Conservation (phyloP, 2,329 filamentous ascomycete genomes). For the Sordariomycetes sp. region DNA sequence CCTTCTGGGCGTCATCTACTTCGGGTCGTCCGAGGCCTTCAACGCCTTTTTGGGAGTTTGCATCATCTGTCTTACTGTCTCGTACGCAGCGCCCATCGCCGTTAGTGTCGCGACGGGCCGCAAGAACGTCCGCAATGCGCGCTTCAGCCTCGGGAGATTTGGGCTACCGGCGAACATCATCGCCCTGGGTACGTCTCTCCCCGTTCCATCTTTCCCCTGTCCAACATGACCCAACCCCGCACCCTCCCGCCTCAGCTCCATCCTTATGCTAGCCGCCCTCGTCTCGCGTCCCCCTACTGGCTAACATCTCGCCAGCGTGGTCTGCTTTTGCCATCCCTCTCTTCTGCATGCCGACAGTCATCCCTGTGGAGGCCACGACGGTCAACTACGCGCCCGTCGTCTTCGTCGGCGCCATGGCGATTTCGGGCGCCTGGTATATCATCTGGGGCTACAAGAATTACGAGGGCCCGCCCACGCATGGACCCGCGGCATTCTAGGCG, state of each 20-base stretch:
- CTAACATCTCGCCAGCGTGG: constrained; percentile 34
- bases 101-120: constrained; percentile 50
- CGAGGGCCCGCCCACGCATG: constrained; percentile 42
- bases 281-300: not conserved
- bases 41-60: constrained; percentile 59
- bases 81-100: constrained; percentile 56
- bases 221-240: not conserved
- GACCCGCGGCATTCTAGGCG: not conserved
- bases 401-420: constrained; percentile 48
- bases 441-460: constrained; percentile 60
- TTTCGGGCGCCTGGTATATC: constrained; percentile 55
- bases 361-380: constrained; percentile 42
- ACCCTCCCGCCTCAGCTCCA: not conserved
- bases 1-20: constrained; percentile 52
- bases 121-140: constrained; percentile 39
- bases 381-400: constrained; percentile 72
- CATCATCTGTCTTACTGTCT: constrained; percentile 55
- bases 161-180: constrained; percentile 50
- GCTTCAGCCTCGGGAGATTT: constrained; percentile 49
- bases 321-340: constrained; percentile 55
- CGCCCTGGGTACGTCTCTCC: constrained; percentile 38
- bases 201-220: not conserved
- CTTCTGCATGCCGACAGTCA: constrained; percentile 58
- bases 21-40: constrained; percentile 55
- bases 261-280: not conserved